Evolutionary conservation across 2,329 filamentous ascomycete genomes (phyloP), one percentile per base, ranked within the genome.

Genomic region (Eurotiales sp.): DNA sequence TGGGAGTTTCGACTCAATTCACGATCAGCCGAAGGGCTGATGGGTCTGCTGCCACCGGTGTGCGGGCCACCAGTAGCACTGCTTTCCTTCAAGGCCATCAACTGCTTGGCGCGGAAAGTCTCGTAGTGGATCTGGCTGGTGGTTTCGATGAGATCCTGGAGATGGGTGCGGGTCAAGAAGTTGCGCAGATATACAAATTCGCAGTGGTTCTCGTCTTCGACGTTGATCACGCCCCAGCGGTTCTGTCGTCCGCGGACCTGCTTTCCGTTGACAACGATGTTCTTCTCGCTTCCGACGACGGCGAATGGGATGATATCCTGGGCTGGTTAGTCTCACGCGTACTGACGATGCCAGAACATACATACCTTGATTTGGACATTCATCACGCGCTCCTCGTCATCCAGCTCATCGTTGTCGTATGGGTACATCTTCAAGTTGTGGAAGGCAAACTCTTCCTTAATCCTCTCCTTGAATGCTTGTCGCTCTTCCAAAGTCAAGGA

Each of bases 371-470:
- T 99, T 70, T 95, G 88, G 54, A 84, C 85, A 77, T 97, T 97
- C 75, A 95, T 80, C 56, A 86, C 85, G 64, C 90, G 87, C 79
- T 99, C 93, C 79, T 99, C 93, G 59, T 93, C 88, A 68, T 99
- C 93, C 63, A 97, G 87, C 80, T 99, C 93, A 65, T 99, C 93
- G 70, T 96, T 97, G 74, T 99, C 93, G 73, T 99, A 99, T 55
- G 93, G 93, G 81, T 95, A 99, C 93, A 99, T 99, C 82, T 96
- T 92, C 68, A 99, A 84, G 81, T 97, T 97, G 84, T 99, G 93
- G 87, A 99, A 99, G 53, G 88, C 80, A 72, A 99, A 99, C 74
- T 99, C 93, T 81, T 97, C 93, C 87, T 96, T 96, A 80, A 99
- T 99, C 72, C 87, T 84, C 78, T 96, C 90, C 84, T 99, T 99